Base-by-base conservation (phyloP, 352 stramenopile genomes). In the Globisporangium nagaii region DNA sequence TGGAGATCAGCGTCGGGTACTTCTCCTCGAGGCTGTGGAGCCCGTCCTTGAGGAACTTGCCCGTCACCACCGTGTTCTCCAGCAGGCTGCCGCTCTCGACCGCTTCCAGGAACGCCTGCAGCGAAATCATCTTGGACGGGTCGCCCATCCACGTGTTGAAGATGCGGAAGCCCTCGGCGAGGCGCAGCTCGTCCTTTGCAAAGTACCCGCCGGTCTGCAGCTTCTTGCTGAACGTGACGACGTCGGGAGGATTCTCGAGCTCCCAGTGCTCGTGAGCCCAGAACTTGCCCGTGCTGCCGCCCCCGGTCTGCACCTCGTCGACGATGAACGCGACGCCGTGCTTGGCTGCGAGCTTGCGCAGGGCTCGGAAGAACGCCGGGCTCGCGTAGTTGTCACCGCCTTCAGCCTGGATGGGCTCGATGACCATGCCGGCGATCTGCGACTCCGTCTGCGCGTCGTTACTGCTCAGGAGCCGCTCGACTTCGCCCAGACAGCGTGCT, bases 81-180 rank as follows among this genome's bases (percentile, higher is more conserved):
- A 93, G 65, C 25, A 93, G 56, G 3, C 66, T 51, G 49, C 89
- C 76, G 22, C 60, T 62, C 25, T 83, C 71, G 13, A 93, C 46
- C 8, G 80, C 73, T 6, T 90, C 73, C 9, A 93, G 60, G 48
- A 91, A 85, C 22, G 77, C 79, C 53, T 93, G 72, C 3, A 90
- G 63, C 27, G 76, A 75, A 53, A 93, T 87, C 78, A 91, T 88
- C 64, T 93, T 93, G 31, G 79, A 72, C 19, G 83, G 83, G 56
- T 93, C 83, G 42, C 83, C 83, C 83, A 93, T 93, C 83, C 83
- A 93, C 51, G 83, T 93, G 69, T 93, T 93, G 66, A 93, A 93
- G 37, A 91, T 91, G 39, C 83, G 83, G 57, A 88, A 93, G 6
- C 74, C 72, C 46, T 93, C 80, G 28, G 56, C 59, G 11, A 87